These are phyloP conservation scores for Chrysanthemum seticuspe DNA, from an alignment of 129 eudicot species.

Conservation along the genomic window DNA sequence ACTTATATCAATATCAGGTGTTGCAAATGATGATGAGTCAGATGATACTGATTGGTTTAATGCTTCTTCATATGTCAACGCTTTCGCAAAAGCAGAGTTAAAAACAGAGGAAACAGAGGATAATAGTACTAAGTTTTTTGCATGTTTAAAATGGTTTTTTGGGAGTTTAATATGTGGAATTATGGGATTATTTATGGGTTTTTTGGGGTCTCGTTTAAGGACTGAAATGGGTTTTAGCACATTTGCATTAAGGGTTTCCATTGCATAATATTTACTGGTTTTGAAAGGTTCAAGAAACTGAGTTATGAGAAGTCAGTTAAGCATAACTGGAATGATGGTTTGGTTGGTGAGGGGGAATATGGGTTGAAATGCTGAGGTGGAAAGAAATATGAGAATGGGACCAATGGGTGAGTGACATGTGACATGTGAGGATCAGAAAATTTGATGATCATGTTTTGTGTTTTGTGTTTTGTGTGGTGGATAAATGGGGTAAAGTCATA, in stretches of 20 bases:
- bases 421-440: constrained; percentile 42
- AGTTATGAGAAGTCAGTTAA: constrained; percentile 16
- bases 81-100: constrained; percentile 55
- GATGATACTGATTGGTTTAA: constrained; percentile 55
- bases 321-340: constrained; percentile 21
- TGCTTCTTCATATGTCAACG: constrained; percentile 89
- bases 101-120: constrained; percentile 64
- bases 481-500: constrained; percentile 14
- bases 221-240: constrained; percentile 70
- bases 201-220: constrained; percentile 59
- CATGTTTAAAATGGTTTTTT: constrained; percentile 37
- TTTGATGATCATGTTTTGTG: constrained; percentile 50
- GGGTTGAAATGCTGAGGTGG: constrained; percentile 53
- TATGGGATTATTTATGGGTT: constrained; percentile 20
- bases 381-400: constrained; percentile 20
- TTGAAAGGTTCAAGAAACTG: not conserved
- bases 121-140: constrained; percentile 50
- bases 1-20: constrained; percentile 51
- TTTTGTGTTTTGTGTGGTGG: constrained; percentile 28
- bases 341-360: constrained; percentile 17
- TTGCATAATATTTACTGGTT: constrained; percentile 40
- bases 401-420: constrained; percentile 50
- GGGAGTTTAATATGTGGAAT: constrained; percentile 23
- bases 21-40: constrained; percentile 32
- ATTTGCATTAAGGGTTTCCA: constrained; percentile 85